Conservation (phyloP, 2,329 filamentous ascomycete species). For the Aaosphaeria pasadenensis region DNA sequence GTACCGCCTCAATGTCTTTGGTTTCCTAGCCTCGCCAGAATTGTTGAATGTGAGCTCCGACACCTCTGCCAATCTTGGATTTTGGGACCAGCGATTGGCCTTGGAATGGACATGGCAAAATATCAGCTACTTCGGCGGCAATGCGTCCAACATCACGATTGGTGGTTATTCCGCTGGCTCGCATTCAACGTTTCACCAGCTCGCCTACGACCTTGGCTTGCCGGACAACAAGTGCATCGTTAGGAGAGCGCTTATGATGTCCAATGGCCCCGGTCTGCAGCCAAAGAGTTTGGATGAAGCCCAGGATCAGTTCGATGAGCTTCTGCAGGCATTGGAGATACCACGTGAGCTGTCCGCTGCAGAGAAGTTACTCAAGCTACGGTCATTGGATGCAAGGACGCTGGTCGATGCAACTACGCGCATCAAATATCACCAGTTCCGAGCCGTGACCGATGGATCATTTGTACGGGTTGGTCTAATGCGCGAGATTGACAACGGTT, state of each 20-base stretch:
- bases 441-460: conserved; percentile 48
- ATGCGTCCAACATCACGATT: conserved; percentile 51
- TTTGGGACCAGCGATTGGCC: conserved; percentile 57
- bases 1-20: conserved; percentile 56
- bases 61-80: conserved; percentile 49
- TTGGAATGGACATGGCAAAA: conserved; percentile 56
- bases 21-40: conserved; percentile 53
- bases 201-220: conserved; percentile 54
- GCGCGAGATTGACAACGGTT: conserved; percentile 46
- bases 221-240: conserved; percentile 47
- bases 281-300: conserved; percentile 48
- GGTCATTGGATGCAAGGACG: conserved; percentile 34
- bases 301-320: conserved; percentile 52
- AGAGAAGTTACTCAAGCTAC: conserved; percentile 48
- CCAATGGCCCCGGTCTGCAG: conserved; percentile 53
- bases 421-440: conserved; percentile 53
- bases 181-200: conserved; percentile 56
- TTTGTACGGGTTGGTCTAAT: conserved; percentile 49
- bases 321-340: conserved; percentile 46
- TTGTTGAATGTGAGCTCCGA: conserved; percentile 37
- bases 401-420: conserved; percentile 43
- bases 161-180: conserved; percentile 57
- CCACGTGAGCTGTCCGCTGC: conserved; percentile 33
- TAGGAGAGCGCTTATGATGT: conserved; percentile 52
- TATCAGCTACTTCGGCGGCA: conserved; percentile 51